phyloP scores from a whole-genome alignment of 371 early-diverging fungal species.

The Massospora cicadina region DNA sequence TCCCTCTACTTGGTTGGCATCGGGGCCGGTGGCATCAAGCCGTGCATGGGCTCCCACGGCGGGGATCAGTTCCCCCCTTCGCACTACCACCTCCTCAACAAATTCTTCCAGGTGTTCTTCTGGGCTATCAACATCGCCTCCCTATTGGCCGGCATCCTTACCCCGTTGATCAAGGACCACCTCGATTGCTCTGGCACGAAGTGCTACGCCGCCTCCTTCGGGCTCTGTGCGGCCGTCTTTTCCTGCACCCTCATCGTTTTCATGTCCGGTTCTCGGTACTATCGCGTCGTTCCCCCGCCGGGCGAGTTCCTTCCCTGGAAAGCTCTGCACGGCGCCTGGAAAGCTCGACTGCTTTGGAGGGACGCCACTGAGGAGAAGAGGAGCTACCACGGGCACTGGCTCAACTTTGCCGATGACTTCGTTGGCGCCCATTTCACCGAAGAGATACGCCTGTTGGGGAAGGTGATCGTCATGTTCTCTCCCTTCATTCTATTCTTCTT shows the following conservation, averaged over 20 bases:
- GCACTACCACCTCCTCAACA: constrained; percentile 7
- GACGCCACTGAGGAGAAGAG: neutral
- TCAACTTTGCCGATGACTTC: constrained; percentile 12
- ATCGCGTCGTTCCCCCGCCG: constrained; percentile 27
- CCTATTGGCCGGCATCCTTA: constrained; percentile 11
- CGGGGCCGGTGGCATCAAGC: constrained; percentile 37
- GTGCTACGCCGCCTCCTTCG: constrained; percentile 11
- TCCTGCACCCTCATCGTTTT: constrained; percentile 11
- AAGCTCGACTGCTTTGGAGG: constrained; percentile 9
- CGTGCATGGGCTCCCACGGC: constrained; percentile 30
- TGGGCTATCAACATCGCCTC: constrained; percentile 27
- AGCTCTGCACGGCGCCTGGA: constrained; percentile 7
- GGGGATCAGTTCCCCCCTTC: constrained; percentile 23
- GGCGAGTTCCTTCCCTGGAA: constrained; percentile 23
- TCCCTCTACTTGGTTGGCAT: constrained; percentile 25
- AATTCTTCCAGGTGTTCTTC: constrained; percentile 29
- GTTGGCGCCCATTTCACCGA: constrained; percentile 8
- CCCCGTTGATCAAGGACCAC: neutral
- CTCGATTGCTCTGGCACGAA: constrained; percentile 11
- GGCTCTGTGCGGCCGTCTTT: constrained; percentile 5
- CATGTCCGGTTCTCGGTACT: constrained; percentile 17
- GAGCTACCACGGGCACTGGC: constrained; percentile 10
- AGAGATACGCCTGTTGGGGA: constrained; percentile 9
- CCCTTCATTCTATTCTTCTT: constrained; percentile 35
- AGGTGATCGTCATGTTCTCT: constrained; percentile 18